Evolutionary conservation across 805 yeast species (phyloP).

Genomic region (Starmera amethionina): DNA sequence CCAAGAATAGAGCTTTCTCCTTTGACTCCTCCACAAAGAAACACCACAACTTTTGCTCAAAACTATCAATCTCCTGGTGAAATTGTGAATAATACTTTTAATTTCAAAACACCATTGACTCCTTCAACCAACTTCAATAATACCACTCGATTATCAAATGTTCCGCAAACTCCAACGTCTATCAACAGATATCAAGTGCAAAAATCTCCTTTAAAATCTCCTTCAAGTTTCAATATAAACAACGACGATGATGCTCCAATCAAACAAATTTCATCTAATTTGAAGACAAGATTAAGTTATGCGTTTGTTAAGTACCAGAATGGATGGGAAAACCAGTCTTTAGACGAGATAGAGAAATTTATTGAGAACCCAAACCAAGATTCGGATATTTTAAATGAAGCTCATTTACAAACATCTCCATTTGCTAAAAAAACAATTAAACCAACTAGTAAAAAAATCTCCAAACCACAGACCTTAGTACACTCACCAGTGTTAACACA

Average conservation of each 20-base stretch:
- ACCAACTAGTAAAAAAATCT: slow-evolving; percentile 6
- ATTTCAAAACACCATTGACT: slow-evolving; percentile 12
- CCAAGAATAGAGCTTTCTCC: not conserved
- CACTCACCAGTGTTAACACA: slow-evolving; percentile 3
- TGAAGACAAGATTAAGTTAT: slow-evolving; percentile 30
- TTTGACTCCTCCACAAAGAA: slow-evolving; percentile 4
- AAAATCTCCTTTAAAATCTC: slow-evolving; percentile 18
- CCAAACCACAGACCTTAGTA: slow-evolving; percentile 6
- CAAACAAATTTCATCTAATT: slow-evolving; percentile 27
- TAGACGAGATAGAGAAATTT: slow-evolving; percentile 18
- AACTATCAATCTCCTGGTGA: slow-evolving; percentile 13
- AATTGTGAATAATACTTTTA: slow-evolving; percentile 1
- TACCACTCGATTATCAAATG: slow-evolving; percentile 10
- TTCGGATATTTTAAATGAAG: not conserved
- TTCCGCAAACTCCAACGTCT: slow-evolving; percentile 16
- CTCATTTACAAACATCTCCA: not conserved
- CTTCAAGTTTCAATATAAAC: slow-evolving; percentile 6
- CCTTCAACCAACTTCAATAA: slow-evolving; percentile 9
- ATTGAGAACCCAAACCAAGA: slow-evolving; percentile 2
- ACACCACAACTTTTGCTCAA: not conserved
- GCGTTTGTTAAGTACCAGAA: slow-evolving; percentile 30
- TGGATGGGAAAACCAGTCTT: slow-evolving; percentile 20
- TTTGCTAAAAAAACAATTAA: not conserved
- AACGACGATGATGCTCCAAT: slow-evolving; percentile 22
- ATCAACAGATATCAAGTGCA: not conserved